Base-by-base conservation (phyloP, 2,329 filamentous ascomycete genomes). In the Fusarium globosum region DNA sequence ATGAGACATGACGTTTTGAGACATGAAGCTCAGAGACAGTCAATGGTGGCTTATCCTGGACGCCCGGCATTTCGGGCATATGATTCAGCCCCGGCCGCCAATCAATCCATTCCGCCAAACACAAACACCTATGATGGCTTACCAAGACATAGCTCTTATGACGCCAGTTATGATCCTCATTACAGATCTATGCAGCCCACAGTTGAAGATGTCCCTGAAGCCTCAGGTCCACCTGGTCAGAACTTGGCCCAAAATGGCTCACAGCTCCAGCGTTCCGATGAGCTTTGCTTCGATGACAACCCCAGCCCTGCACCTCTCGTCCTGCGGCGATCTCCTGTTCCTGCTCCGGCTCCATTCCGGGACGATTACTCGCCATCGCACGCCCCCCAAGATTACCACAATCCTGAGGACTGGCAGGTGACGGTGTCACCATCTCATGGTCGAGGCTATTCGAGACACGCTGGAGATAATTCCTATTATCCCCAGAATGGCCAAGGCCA, bases 191-290 rank as follows among this genome's bases (percentile, higher is more conserved):
- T 90, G 88, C 90, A 91, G 74, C 89, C 88, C 6, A 91, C 87
- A 12, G 89, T 90, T 11, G 91, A 92, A 77, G 90, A 92, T 71
- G 89, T 87, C 11, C 89, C 90, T 8, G 89, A 91, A 55, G 87
- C 88, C 3, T 83, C 85, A 3, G 74, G 73, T 8, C 68, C 65
- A 13, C 62, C 73, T 7, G 74, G 80, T 12, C 79, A 82, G n/a
- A 70, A 77, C 13, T 70, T 75, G 52, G 61, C 77, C 35, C 76
- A 79, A 21, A 76, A 72, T 56, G 73, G 61, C 23, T 70, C 75
- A 42, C 75, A 76, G 46, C 66, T 76, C 52, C 71, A 74, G 35
- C 71, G 77, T 38, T 73, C 75, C n/a, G 83, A 85, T 30, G 84
- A 86, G 53, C 71, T 78, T 57, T 81, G 80, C 6, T 86, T 84